phyloP scores from a whole-genome alignment of 2,329 filamentous ascomycete species.

The Hymenotorrendiella dingleyae region DNA sequence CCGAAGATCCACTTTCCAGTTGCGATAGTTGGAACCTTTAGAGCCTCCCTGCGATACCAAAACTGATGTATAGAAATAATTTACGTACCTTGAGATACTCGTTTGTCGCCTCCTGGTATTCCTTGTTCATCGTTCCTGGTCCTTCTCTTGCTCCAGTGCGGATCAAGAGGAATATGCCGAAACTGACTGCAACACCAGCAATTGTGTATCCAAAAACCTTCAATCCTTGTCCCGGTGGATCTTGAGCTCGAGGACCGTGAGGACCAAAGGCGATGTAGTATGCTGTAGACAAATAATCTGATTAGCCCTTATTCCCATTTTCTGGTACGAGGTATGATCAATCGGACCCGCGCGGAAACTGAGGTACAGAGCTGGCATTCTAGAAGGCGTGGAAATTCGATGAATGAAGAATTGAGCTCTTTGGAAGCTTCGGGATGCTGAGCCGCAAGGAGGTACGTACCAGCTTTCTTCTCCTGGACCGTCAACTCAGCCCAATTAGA shows the following conservation, averaged over 20 bases:
- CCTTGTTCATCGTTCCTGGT: constrained; percentile 88
- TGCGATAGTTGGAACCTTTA: too few species aligned
- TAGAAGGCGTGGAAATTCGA: too few species aligned
- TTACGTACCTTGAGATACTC: constrained; percentile 81
- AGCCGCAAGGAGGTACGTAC: constrained; percentile 56
- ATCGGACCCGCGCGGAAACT: too few species aligned
- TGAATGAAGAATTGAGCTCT: not conserved
- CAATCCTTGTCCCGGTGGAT: constrained; percentile 78
- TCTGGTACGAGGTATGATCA: too few species aligned
- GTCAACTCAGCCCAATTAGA: constrained; percentile 93
- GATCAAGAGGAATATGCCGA: constrained; percentile 65
- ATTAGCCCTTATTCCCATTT: constrained; percentile 10
- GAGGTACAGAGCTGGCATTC: too few species aligned
- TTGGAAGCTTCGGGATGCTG: not conserved
- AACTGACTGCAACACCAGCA: constrained; percentile 59
- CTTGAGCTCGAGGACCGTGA: constrained; percentile 81
- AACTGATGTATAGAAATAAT: not conserved
- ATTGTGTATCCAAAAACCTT: constrained; percentile 71
- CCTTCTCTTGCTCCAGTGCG: constrained; percentile 65
- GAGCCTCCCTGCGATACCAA: too few species aligned
- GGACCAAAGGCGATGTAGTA: constrained; percentile 99
- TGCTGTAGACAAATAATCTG: constrained; percentile 49
- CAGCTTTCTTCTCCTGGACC: constrained; percentile 96
- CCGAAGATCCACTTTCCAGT: too few species aligned
- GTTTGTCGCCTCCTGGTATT: constrained; percentile 94